Evolutionary conservation across 73 alveolate genomes (phyloP).

Genomic region (Paramecium sexaurelia): DNA sequence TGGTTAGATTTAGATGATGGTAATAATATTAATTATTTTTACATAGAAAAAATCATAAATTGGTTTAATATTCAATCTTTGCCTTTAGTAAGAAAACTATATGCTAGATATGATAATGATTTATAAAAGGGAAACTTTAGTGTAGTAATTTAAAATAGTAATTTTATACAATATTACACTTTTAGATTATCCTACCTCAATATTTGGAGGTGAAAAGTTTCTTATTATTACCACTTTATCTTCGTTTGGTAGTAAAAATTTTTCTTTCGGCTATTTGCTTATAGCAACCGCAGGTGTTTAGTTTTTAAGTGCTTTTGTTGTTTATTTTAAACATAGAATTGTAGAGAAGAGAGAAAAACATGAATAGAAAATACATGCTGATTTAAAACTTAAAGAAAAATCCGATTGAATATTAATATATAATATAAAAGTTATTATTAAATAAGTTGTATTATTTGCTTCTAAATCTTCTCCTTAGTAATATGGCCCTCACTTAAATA

Average conservation of each 20-base stretch:
- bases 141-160: neutral
- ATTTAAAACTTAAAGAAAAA: constrained; percentile 32
- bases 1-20: constrained; percentile 51
- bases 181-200: constrained; percentile 23
- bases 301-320: neutral
- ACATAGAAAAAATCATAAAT: neutral
- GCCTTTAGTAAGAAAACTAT: constrained; percentile 19
- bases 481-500: too few relatives aligned
- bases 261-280: neutral
- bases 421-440: neutral
- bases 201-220: constrained; percentile 20
- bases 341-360: constrained; percentile 48
- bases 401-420: neutral
- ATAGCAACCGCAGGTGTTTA: neutral
- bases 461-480: too few relatives aligned
- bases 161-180: neutral
- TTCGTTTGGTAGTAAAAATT: constrained; percentile 21
- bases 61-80: constrained; percentile 51
- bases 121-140: neutral
- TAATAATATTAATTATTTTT: neutral
- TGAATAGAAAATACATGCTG: constrained; percentile 53
- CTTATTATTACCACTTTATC: constrained; percentile 9
- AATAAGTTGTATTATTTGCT: neutral
- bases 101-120: constrained; percentile 24
- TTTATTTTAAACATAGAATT: neutral